Percentiles rank a stretch among this genome's conserved stretches.
Evolutionary conservation across 2,329 filamentous ascomycete genomes (phyloP).

Genomic region (Colletotrichum phormii): DNA sequence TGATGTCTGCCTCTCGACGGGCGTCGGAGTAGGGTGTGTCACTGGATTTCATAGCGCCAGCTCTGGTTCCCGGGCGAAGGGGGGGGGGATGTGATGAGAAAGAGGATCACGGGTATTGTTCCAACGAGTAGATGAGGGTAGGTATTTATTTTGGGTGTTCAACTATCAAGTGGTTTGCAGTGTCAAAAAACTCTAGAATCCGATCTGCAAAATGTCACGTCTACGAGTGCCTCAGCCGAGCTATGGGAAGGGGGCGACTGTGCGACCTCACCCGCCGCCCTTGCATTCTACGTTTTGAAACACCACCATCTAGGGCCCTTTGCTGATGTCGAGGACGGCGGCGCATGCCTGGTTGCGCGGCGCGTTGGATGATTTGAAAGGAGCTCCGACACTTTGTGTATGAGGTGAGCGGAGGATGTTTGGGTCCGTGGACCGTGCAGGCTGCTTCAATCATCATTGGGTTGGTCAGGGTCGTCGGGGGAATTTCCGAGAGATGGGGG

Average conservation of each 20-base stretch:
- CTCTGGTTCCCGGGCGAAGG: neutral
- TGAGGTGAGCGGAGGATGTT: conserved; percentile 23
- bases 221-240: neutral
- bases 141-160: too few species aligned
- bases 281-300: conserved; percentile 23
- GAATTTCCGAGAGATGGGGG: neutral
- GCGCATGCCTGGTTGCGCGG: neutral
- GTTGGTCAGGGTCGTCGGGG: neutral
- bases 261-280: neutral
- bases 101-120: neutral
- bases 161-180: neutral
- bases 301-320: neutral
- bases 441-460: neutral
- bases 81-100: too few species aligned
- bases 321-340: neutral
- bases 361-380: conserved; percentile 22
- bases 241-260: neutral
- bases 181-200: neutral
- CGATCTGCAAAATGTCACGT: neutral
- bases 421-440: conserved; percentile 8
- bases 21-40: conserved; percentile 16
- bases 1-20: neutral
- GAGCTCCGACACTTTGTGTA: conserved; percentile 31
- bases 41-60: neutral
- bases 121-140: neutral